A percentile compares a stretch with the other conserved stretches of the same genome.
phyloP scores from a whole-genome alignment of 106 monocot species.

The Acanthochlamys bracteata region DNA sequence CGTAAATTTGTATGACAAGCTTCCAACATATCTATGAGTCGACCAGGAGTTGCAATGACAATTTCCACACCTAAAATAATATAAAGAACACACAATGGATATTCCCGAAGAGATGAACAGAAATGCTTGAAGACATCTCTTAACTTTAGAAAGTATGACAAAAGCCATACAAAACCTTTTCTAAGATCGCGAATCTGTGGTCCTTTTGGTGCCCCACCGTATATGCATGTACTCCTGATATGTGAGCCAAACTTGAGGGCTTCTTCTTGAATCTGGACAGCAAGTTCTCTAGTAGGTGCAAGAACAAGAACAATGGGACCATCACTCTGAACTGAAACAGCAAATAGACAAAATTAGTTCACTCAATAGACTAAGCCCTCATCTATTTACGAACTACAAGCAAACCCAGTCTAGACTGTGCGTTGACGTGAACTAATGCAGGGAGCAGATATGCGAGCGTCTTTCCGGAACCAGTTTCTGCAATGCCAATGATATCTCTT shows the following conservation, averaged over 20 bases:
- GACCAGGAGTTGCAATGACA: slow-evolving; percentile 92
- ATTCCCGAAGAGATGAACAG: too few species aligned
- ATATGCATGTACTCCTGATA: slow-evolving; percentile 78
- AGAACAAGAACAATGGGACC: slow-evolving; percentile 80
- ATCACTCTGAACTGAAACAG: slow-evolving; percentile 50
- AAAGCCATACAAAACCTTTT: slow-evolving; percentile 64
- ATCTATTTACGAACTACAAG: slow-evolving; percentile 3
- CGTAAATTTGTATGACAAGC: slow-evolving; percentile 77
- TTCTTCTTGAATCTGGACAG: slow-evolving; percentile 98
- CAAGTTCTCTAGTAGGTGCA: slow-evolving; percentile 94
- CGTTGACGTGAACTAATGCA: slow-evolving; percentile 83
- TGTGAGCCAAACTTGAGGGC: slow-evolving; percentile 73
- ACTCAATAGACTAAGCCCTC: neutral
- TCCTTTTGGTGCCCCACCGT: slow-evolving; percentile 96
- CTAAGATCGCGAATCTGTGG: slow-evolving; percentile 94
- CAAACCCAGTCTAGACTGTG: slow-evolving; percentile 83
- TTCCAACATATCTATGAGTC: slow-evolving; percentile 96
- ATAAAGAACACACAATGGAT: too few species aligned
- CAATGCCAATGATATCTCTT: slow-evolving; percentile 88
- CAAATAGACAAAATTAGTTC: neutral
- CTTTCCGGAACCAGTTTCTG: slow-evolving; percentile 96
- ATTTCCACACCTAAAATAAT: slow-evolving; percentile 93
- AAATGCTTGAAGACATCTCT: too few species aligned
- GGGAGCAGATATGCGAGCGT: slow-evolving; percentile 91
- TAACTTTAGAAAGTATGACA: too few species aligned